Conservation (phyloP, 768 basidiomycete genomes). For the Russula ochroleuca region DNA sequence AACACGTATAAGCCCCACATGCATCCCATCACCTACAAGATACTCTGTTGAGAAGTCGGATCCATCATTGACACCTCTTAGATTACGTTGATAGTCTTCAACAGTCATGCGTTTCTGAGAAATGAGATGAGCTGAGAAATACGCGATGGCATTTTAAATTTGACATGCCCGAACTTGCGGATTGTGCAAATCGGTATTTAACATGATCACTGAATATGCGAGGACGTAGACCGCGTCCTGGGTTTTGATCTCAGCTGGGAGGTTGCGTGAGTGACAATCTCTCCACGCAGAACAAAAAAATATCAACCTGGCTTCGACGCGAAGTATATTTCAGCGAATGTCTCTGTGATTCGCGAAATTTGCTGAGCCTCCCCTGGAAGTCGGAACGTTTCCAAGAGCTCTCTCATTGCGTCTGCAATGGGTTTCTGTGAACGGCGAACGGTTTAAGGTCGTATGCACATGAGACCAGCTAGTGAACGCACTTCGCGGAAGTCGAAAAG, state of each 20-base stretch:
- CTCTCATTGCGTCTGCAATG: constrained; percentile 93
- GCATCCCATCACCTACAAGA: constrained; percentile 49
- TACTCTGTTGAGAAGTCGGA: constrained; percentile 81
- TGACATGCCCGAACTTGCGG: constrained; percentile 78
- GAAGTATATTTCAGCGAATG: constrained; percentile 89
- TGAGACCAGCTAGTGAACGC: constrained; percentile 32
- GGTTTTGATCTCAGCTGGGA: constrained; percentile 76
- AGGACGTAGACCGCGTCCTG: constrained; percentile 94
- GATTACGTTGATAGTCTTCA: constrained; percentile 88
- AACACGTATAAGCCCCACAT: background rate
- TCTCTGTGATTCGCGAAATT: constrained; percentile 89
- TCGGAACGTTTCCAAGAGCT: constrained; percentile 88
- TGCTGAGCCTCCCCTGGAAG: constrained; percentile 95
- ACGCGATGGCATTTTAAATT: background rate
- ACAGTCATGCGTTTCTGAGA: constrained; percentile 90
- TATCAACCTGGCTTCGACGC: constrained; percentile 70
- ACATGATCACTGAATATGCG: constrained; percentile 94
- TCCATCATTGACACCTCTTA: constrained; percentile 88
- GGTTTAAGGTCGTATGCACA: background rate
- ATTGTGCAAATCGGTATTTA: constrained; percentile 96
- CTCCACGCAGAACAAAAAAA: background rate
- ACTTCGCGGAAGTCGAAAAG: constrained; percentile 90
- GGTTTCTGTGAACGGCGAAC: constrained; percentile 59
- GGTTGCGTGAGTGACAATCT: background rate
- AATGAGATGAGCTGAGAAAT: constrained; percentile 5